A percentile compares a stretch with the other conserved stretches of the same genome.
Evolutionary conservation across 768 basidiomycete genomes (phyloP).

Genomic region (Macrolepiota fuliginosa): DNA sequence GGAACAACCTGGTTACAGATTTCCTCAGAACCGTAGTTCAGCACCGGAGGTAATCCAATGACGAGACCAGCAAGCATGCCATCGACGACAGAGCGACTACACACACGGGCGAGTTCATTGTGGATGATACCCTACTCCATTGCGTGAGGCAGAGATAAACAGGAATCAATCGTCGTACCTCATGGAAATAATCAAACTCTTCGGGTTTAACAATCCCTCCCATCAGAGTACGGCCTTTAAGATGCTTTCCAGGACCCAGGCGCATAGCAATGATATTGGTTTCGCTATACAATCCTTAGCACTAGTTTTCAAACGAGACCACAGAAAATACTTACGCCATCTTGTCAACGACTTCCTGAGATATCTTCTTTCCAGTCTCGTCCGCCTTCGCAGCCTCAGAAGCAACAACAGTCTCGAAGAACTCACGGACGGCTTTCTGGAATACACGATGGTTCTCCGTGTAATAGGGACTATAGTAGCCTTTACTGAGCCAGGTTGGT

Average conservation of each 20-base stretch:
- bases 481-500: conserved; percentile 30
- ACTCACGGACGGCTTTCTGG: conserved; percentile 72
- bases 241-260: conserved; percentile 86
- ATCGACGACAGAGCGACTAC: conserved; percentile 85
- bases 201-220: conserved; percentile 75
- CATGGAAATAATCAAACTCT: conserved; percentile 95
- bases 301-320: not conserved
- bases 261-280: conserved; percentile 85
- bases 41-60: conserved; percentile 85
- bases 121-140: conserved; percentile 64
- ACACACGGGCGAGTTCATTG: conserved; percentile 79
- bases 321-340: conserved; percentile 56
- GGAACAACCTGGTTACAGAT: conserved; percentile 69
- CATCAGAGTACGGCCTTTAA: conserved; percentile 74
- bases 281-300: conserved; percentile 42
- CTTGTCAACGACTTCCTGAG: conserved; percentile 81
- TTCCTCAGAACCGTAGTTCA: conserved; percentile 84
- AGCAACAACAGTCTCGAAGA: conserved; percentile 71
- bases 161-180: conserved; percentile 38
- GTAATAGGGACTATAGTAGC: conserved; percentile 32
- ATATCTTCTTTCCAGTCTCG: conserved; percentile 83
- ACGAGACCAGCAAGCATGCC: conserved; percentile 80
- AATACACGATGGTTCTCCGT: conserved; percentile 61
- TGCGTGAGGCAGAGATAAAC: not conserved
- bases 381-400: conserved; percentile 80